Base-by-base conservation (phyloP, 768 basidiomycete genomes). In the Inosperma sp. region DNA sequence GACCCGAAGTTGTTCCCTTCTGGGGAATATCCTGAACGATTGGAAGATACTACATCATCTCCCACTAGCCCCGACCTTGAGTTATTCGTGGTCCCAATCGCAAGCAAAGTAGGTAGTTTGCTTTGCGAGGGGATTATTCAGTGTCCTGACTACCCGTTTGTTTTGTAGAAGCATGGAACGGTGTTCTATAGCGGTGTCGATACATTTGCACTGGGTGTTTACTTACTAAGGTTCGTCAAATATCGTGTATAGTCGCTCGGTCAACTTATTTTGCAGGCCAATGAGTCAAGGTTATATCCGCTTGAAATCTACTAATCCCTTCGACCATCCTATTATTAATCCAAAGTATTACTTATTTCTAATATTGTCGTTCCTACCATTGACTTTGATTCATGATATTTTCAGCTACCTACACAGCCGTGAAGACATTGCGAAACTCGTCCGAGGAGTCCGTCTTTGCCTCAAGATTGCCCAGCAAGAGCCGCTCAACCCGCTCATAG, bases 61-160 rank as follows among this genome's bases (percentile, higher is more conserved):
- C 51, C 65, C 17, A 68, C 70, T 21, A 74, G 74, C 37, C 78
- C 78, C 13, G 78, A 80, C 61, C 53, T 78, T 10, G 78, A 80
- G 54, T 48, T 77, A 16, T 73, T 78, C 55, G 61, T 66, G 7
- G 75, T 72, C 3, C 68, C 75, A 1, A 49, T 75, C 35, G 77
- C 70, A 21, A 73, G 72, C 55, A 74, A 72, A 61, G 71, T 72
- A 16, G 35, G 59, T 7, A 7, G 34, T 9, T 31, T 4, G 31
- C 31, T 31, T 3, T 19, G 14, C 46, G 21, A 35, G 14, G n/a
- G n/a, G n/a, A n/a, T n/a, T n/a, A n/a, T n/a, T n/a, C 29, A 17
- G 14, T 25, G 5, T 12, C 17, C 4, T 47, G 5, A 31, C n/a
- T n/a, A 29, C 51, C 35, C 14, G 49, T 27, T 17, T 22, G 7